phyloP scores from a whole-genome alignment of 805 yeast genomes.

The Yamadazyma akitaensis region DNA sequence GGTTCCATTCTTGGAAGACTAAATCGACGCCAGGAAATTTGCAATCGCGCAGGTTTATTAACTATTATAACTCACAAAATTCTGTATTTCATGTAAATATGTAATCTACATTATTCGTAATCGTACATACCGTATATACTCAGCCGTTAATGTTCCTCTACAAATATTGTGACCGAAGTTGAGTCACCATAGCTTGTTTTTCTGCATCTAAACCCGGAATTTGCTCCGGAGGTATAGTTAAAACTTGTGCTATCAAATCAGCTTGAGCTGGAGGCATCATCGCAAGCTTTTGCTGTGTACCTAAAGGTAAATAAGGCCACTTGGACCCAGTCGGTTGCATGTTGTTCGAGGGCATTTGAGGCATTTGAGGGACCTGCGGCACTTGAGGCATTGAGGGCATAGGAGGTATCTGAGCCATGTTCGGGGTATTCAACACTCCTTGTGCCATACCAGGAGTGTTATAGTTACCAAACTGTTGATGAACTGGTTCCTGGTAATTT shows the following conservation, averaged over 20 bases:
- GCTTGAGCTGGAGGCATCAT: constrained; percentile 58
- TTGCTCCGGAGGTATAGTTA: constrained; percentile 49
- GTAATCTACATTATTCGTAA: not conserved
- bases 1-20: constrained; percentile 6
- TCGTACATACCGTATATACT: not conserved
- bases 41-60: not conserved
- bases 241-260: constrained; percentile 50
- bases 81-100: not conserved
- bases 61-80: not conserved
- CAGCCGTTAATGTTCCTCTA: constrained; percentile 8
- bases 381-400: not conserved
- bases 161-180: constrained; percentile 53
- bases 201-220: constrained; percentile 48
- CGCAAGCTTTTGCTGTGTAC: constrained; percentile 48
- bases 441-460: not conserved
- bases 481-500: not conserved
- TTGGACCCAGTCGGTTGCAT: constrained; percentile 23
- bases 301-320: constrained; percentile 49
- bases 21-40: not conserved
- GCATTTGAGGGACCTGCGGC: not conserved
- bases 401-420: not conserved
- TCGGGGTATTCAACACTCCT: not conserved
- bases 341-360: not conserved
- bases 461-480: not conserved
- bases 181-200: constrained; percentile 53